A percentile compares a stretch with the other conserved stretches of the same genome.
phyloP scores from a whole-genome alignment of 345 rosid genomes.

The Populus ilicifolia region DNA sequence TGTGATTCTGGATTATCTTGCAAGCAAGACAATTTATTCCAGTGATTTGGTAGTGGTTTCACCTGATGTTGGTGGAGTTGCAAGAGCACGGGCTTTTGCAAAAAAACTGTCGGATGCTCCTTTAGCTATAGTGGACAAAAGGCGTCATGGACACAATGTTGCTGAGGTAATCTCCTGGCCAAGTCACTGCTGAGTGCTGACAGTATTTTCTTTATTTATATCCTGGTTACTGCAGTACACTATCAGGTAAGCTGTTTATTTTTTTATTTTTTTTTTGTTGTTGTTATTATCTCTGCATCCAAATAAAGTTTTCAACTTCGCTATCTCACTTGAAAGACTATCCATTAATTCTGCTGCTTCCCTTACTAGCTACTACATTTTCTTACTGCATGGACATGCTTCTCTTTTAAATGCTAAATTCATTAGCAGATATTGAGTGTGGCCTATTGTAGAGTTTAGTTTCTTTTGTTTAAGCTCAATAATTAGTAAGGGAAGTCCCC shows the following conservation, averaged over 20 bases:
- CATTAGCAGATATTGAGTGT: neutral
- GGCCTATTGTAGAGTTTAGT: neutral
- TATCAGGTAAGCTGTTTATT: neutral
- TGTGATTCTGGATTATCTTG: conserved; percentile 91
- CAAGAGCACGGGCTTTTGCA: conserved; percentile 31
- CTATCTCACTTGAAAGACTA: neutral
- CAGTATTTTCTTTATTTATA: neutral
- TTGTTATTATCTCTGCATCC: no score
- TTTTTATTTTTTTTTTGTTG: neutral
- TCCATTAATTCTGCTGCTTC: neutral
- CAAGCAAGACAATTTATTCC: conserved; percentile 74
- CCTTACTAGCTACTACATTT: neutral
- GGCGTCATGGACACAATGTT: conserved; percentile 63
- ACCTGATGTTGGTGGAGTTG: conserved; percentile 80
- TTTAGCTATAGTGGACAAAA: conserved; percentile 32
- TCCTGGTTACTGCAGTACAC: neutral
- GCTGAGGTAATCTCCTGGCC: conserved; percentile 59
- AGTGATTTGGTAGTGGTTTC: conserved; percentile 90
- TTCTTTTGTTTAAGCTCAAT: neutral
- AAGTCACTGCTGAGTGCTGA: neutral
- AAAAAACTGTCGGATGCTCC: conserved; percentile 32
- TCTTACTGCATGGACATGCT: neutral
- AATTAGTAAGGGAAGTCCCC: neutral
- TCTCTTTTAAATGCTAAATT: neutral
- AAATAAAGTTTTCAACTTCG: neutral